These are phyloP conservation scores for Suhomyces taliae DNA, from an alignment of 1,139 yeast species.

Conservation along the genomic window DNA sequence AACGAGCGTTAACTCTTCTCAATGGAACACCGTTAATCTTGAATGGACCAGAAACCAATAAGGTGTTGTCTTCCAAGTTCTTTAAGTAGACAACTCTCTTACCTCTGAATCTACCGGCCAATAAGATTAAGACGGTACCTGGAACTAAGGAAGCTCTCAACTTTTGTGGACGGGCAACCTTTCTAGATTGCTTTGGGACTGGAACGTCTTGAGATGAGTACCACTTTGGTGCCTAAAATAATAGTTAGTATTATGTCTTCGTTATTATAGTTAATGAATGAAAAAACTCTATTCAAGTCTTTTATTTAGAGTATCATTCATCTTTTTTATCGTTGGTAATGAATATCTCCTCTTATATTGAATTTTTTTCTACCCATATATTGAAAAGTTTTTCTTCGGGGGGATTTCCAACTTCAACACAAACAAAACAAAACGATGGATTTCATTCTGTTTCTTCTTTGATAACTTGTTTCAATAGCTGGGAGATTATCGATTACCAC, in stretches of 20 bases:
- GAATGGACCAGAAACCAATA: slow-evolving; percentile 99
- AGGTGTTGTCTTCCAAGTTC: slow-evolving; percentile 97
- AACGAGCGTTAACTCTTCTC: slow-evolving; percentile 98
- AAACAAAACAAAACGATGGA: too few relatives aligned
- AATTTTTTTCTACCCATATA: too few relatives aligned
- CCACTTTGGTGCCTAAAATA: slow-evolving; percentile 81
- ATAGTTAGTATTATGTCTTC: slow-evolving; percentile 18
- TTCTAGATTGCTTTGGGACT: slow-evolving; percentile 84
- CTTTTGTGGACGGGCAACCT: slow-evolving; percentile 92
- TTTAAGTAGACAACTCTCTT: slow-evolving; percentile 99
- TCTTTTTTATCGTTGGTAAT: too few relatives aligned
- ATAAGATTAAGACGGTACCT: slow-evolving; percentile 96
- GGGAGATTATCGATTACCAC: too few relatives aligned
- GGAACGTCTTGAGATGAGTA: slow-evolving; percentile 94
- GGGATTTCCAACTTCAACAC: too few relatives aligned
- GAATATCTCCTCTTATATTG: too few relatives aligned
- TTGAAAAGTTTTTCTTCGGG: too few relatives aligned
- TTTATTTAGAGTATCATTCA: too few relatives aligned
- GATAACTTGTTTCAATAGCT: too few relatives aligned
- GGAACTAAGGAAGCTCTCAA: slow-evolving; percentile 97
- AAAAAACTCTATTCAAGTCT: too few relatives aligned
- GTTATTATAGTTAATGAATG: too few relatives aligned
- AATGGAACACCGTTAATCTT: slow-evolving; percentile 99
- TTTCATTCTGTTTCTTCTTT: too few relatives aligned
- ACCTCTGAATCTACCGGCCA: slow-evolving; percentile 99